phyloP scores from a whole-genome alignment of 768 basidiomycete genomes.

The Auricularia auricula-judae region DNA sequence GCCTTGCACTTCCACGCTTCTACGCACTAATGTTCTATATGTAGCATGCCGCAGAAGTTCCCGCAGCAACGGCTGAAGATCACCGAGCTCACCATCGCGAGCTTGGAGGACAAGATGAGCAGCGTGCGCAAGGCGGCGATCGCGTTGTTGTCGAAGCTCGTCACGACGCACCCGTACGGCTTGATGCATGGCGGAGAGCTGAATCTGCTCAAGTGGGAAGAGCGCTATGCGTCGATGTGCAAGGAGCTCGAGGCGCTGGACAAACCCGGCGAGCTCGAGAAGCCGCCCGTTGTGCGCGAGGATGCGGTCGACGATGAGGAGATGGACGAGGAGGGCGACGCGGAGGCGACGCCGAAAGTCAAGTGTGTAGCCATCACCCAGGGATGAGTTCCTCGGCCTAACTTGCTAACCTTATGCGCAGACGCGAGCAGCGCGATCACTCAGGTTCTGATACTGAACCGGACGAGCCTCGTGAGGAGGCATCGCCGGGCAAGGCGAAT shows the following conservation, averaged over 20 bases:
- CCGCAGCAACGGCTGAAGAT: constrained; percentile 75
- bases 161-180: constrained; percentile 84
- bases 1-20: not conserved
- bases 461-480: constrained; percentile 14
- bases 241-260: constrained; percentile 65
- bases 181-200: constrained; percentile 74
- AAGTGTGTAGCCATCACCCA: constrained; percentile 10
- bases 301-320: constrained; percentile 33
- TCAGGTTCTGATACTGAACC: not conserved
- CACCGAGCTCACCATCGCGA: constrained; percentile 62
- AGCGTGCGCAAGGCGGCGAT: constrained; percentile 81
- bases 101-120: constrained; percentile 83
- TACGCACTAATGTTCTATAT: not conserved
- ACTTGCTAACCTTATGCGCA: constrained; percentile 9
- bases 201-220: constrained; percentile 60
- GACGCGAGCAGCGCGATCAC: constrained; percentile 8
- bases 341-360: constrained; percentile 23
- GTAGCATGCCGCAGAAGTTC: constrained; percentile 56
- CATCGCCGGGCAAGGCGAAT: constrained; percentile 16
- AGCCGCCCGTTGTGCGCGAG: constrained; percentile 35
- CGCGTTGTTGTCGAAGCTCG: constrained; percentile 57
- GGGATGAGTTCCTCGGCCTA: not conserved
- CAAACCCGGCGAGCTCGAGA: constrained; percentile 31
- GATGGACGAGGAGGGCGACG: constrained; percentile 25
- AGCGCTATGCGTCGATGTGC: constrained; percentile 50